A percentile compares a stretch with the other conserved stretches of the same genome.
phyloP scores from a whole-genome alignment of 2,329 filamentous ascomycete species.

The Penicillium occitanis region DNA sequence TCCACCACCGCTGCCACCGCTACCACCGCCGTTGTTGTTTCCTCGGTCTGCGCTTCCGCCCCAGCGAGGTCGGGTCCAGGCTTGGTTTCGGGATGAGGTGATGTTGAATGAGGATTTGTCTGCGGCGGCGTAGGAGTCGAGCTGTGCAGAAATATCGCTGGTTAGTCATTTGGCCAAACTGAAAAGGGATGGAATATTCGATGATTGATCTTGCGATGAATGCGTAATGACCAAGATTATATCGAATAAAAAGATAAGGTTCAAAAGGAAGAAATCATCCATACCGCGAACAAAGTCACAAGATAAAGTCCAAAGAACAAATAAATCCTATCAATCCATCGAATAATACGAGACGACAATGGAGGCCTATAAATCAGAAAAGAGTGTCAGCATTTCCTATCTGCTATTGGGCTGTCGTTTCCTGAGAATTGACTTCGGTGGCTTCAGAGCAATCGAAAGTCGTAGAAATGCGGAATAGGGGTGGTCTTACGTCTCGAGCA shows the following conservation, averaged over 20 bases:
- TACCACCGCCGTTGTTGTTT: constrained; percentile 27
- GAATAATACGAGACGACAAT: constrained; percentile 43
- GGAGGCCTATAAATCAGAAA: constrained; percentile 40
- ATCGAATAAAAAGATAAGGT: background rate
- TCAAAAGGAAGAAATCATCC: constrained; percentile 22
- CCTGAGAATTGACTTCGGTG: background rate
- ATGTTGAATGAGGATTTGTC: constrained; percentile 49
- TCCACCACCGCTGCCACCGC: constrained; percentile 30
- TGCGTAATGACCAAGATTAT: no score
- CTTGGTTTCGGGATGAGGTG: constrained; percentile 30
- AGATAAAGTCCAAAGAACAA: constrained; percentile 52
- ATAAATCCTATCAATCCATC: constrained; percentile 45
- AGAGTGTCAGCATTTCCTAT: constrained; percentile 5
- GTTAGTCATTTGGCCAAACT: background rate
- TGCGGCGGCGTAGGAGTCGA: constrained; percentile 49
- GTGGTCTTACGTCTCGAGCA: constrained; percentile 36
- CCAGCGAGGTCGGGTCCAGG: constrained; percentile 29
- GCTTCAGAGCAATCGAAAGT: background rate
- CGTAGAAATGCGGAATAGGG: background rate
- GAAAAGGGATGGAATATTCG: background rate
- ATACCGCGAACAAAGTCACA: constrained; percentile 50
- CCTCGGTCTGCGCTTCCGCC: constrained; percentile 32
- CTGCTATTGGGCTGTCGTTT: background rate
- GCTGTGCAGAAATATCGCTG: constrained; percentile 28
- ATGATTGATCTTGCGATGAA: background rate